Evolutionary conservation across 768 basidiomycete genomes (phyloP).

Genomic region (Pleurotus ostreatus): DNA sequence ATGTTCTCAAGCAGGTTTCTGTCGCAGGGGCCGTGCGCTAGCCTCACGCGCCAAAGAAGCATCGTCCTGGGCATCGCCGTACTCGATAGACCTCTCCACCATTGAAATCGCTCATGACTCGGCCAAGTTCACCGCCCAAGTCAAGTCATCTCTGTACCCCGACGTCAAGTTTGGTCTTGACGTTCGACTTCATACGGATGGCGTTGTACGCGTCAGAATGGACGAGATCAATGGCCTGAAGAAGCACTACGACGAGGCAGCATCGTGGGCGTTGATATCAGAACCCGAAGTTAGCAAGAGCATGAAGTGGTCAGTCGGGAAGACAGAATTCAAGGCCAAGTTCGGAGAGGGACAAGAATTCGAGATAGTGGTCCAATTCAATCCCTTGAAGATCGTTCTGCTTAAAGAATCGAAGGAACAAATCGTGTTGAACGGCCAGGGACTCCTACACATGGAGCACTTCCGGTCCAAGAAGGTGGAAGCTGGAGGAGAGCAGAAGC

Average conservation of each 20-base stretch:
- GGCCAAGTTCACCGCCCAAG: slow-evolving; percentile 67
- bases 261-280: slow-evolving; percentile 79
- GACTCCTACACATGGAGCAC: slow-evolving; percentile 97
- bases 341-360: slow-evolving; percentile 64
- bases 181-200: slow-evolving; percentile 81
- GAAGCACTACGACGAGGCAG: slow-evolving; percentile 90
- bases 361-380: slow-evolving; percentile 66
- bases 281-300: slow-evolving; percentile 63
- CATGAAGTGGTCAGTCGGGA: slow-evolving; percentile 62
- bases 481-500: slow-evolving; percentile 31
- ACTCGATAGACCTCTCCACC: slow-evolving; percentile 64
- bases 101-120: slow-evolving; percentile 47
- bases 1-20: slow-evolving; percentile 93
- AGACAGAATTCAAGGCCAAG: slow-evolving; percentile 56
- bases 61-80: slow-evolving; percentile 79
- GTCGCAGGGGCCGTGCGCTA: slow-evolving; percentile 81
- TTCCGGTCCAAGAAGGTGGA: slow-evolving; percentile 67
- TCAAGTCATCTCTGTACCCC: slow-evolving; percentile 81
- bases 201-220: slow-evolving; percentile 88
- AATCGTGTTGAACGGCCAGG: slow-evolving; percentile 84
- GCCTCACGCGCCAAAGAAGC: slow-evolving; percentile 61
- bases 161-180: slow-evolving; percentile 79
- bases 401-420: slow-evolving; percentile 75
- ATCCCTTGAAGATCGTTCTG: slow-evolving; percentile 74
- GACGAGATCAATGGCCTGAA: slow-evolving; percentile 78